Evolutionary conservation across 2,329 filamentous ascomycete species (phyloP).

Genomic region (Botrytis elliptica): DNA sequence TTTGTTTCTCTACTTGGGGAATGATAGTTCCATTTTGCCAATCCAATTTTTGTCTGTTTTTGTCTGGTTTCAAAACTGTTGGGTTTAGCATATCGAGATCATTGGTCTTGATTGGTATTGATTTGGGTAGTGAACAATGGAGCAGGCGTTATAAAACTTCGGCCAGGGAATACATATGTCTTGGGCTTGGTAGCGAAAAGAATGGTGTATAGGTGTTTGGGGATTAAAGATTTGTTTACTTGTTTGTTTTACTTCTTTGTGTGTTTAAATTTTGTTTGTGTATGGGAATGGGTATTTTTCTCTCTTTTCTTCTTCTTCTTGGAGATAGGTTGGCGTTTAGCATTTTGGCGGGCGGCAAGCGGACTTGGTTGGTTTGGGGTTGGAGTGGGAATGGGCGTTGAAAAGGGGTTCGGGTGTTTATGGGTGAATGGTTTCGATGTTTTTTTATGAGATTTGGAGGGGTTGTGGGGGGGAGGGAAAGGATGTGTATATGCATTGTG

Average conservation of each 20-base stretch:
- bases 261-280: background rate
- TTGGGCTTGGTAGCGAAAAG: background rate
- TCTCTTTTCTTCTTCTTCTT: background rate
- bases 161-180: background rate
- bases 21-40: background rate
- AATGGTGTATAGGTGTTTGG: background rate
- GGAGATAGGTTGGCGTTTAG: background rate
- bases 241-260: background rate
- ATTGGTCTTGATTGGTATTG: background rate
- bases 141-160: conserved; percentile 3
- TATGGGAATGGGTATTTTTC: background rate
- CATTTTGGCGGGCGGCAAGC: background rate
- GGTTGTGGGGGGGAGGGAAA: background rate
- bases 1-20: background rate
- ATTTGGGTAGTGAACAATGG: background rate
- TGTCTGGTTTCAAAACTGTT: background rate
- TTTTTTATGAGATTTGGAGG: background rate
- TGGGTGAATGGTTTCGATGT: background rate
- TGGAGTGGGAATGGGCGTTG: background rate
- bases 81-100: background rate
- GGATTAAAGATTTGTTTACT: background rate
- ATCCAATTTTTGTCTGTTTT: background rate
- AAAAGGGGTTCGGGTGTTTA: background rate
- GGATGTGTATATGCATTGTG: background rate
- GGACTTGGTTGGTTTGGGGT: background rate